Evolutionary conservation across 768 basidiomycete genomes (phyloP), one percentile per base, ranked within the genome.

Genomic region (Pisolithus albus): DNA sequence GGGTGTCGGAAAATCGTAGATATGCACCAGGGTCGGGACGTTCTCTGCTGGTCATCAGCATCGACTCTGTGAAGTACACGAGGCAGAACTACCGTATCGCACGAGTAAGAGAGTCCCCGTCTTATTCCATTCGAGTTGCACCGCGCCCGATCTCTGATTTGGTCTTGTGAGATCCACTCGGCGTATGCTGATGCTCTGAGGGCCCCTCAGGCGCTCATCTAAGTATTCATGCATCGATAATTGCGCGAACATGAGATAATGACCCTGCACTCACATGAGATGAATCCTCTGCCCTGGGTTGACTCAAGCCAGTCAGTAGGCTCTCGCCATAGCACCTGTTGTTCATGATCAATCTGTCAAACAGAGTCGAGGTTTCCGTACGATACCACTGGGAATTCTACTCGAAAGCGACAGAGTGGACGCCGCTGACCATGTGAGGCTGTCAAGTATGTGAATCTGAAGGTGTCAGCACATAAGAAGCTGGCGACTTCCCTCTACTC

Each of bases 291-390:
- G 24, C 88, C 90, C 61, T 86, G 80, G 0, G 90, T 92, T 1
- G 83, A 75, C 64, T 87, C 86, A 39, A 91, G 69, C 93, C 93
- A 97, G 55, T 83, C 82, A 0, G 74, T 59, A 2, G 93, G 92
- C 64, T 97, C 93, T 53, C 83, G 77, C 93, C 93, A 97, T 11
- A 89, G 71, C 10, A 69, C 77, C 93, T 95, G 61, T 53, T 49
- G 34, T 23, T 28, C 37, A 60, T 24, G 55, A 36, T 28, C 9
- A 34, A 16, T 28, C 18, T 23, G 38, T 32, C 37, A 36, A 4
- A 43, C 46, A 24, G 34, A 46, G n/a, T 26, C 36, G 10, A 47
- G 50, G 26, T 28, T 18, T 3, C 69, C 84, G 55, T 64, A 90
- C 87, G 47, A 75, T 75, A 50, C 75, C 75, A 7, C 68, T 56